phyloP scores from a whole-genome alignment of 495 filamentous ascomycete genomes.

The Aspergillus affinis region DNA sequence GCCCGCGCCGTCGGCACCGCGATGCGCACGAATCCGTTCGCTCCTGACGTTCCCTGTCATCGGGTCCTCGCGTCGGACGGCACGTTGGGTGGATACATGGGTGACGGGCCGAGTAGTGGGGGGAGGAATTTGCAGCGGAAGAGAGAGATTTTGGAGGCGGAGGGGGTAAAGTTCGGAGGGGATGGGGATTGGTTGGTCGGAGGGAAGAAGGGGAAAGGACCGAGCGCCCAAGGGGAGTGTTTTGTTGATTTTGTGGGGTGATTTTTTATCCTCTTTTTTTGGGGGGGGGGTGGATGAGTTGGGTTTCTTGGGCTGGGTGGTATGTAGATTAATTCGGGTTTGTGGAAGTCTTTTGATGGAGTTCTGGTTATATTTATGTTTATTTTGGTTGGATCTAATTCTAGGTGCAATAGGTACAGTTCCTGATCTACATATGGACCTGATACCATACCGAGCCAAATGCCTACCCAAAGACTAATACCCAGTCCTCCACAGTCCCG shows the following conservation, averaged over 20 bases:
- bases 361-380: too few relatives aligned
- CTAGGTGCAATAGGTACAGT: too few relatives aligned
- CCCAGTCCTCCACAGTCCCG: too few relatives aligned
- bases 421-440: too few relatives aligned
- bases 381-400: too few relatives aligned
- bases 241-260: constrained; percentile 22
- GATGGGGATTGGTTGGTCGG: too few relatives aligned
- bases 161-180: constrained; percentile 25
- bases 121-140: constrained; percentile 20
- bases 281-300: neutral
- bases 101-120: constrained; percentile 10
- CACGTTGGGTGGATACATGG: constrained; percentile 23
- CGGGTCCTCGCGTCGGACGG: constrained; percentile 36
- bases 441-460: too few relatives aligned
- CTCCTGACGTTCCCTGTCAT: constrained; percentile 58
- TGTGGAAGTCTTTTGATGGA: too few relatives aligned
- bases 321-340: neutral
- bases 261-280: neutral
- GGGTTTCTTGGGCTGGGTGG: neutral
- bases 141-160: constrained; percentile 21
- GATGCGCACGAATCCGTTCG: constrained; percentile 68
- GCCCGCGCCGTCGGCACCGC: constrained; percentile 81
- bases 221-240: constrained; percentile 17
- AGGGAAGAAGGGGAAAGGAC: constrained; percentile 7
- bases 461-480: too few relatives aligned